phyloP scores from a whole-genome alignment of 805 yeast genomes.

The Zygoascus bituminiphila region DNA sequence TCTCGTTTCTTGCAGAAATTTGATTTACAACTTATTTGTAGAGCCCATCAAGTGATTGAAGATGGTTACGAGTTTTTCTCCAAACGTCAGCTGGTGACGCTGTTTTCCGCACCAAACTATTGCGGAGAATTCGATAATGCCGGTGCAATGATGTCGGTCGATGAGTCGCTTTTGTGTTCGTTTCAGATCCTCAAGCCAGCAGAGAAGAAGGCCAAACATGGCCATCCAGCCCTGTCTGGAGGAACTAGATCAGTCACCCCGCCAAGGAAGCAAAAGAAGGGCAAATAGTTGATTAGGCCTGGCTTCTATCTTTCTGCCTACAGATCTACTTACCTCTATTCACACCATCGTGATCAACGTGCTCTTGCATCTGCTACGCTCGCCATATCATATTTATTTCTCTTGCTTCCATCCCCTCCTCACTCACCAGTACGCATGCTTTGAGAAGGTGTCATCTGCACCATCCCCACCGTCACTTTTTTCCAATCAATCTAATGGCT shows the following conservation, averaged over 20 bases:
- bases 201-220: conserved; percentile 36
- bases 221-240: neutral
- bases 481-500: neutral
- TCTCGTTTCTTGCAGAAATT: conserved; percentile 4
- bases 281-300: conserved; percentile 5
- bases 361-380: too few relatives aligned
- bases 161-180: conserved; percentile 4
- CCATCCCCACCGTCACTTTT: neutral
- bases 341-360: neutral
- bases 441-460: too few relatives aligned
- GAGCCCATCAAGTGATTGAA: conserved; percentile 73
- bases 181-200: conserved; percentile 6
- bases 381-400: neutral
- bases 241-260: conserved; percentile 59
- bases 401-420: neutral
- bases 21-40: conserved; percentile 36
- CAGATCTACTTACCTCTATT: neutral
- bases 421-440: neutral
- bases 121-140: conserved; percentile 50
- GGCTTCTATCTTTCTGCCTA: conserved; percentile 1
- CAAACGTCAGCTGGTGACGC: conserved; percentile 46
- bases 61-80: conserved; percentile 61
- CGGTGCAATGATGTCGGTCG: conserved; percentile 94
- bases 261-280: conserved; percentile 48
- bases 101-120: conserved; percentile 5